Evolutionary conservation across 805 yeast genomes (phyloP).

Genomic region (Ascoidea asiatica): DNA sequence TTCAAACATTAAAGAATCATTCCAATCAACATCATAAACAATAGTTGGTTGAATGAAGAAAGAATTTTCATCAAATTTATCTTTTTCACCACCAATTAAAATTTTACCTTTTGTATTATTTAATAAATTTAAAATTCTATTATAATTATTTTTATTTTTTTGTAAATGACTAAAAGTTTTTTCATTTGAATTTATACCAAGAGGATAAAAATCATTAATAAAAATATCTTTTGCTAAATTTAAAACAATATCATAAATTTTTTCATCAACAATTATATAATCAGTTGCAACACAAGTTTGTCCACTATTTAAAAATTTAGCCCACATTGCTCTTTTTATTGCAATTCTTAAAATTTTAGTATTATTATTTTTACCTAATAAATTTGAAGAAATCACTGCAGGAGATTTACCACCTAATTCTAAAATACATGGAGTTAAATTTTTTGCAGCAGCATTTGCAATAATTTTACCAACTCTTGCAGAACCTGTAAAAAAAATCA

Average conservation of each 20-base stretch:
- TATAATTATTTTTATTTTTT: constrained; percentile 37
- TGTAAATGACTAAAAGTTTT: constrained; percentile 52
- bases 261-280: constrained; percentile 56
- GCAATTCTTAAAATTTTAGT: constrained; percentile 13
- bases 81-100: constrained; percentile 30
- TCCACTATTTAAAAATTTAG: constrained; percentile 69
- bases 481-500: constrained; percentile 80
- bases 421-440: constrained; percentile 63
- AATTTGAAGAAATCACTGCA: constrained; percentile 36
- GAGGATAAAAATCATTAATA: constrained; percentile 31
- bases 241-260: constrained; percentile 39
- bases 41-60: constrained; percentile 63
- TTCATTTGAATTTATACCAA: constrained; percentile 19
- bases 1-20: constrained; percentile 57
- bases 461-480: constrained; percentile 63
- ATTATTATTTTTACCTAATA: constrained; percentile 15
- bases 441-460: constrained; percentile 72
- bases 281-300: constrained; percentile 90
- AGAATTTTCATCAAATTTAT: constrained; percentile 17
- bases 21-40: constrained; percentile 45
- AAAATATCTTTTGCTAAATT: constrained; percentile 24
- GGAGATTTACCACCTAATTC: constrained; percentile 95
- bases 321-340: constrained; percentile 62
- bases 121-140: constrained; percentile 31
- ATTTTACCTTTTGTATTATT: constrained; percentile 37